Evolutionary conservation across 257 asterid species (phyloP), one percentile per base, ranked within the genome.

Genomic region (Paulownia fortunei): DNA sequence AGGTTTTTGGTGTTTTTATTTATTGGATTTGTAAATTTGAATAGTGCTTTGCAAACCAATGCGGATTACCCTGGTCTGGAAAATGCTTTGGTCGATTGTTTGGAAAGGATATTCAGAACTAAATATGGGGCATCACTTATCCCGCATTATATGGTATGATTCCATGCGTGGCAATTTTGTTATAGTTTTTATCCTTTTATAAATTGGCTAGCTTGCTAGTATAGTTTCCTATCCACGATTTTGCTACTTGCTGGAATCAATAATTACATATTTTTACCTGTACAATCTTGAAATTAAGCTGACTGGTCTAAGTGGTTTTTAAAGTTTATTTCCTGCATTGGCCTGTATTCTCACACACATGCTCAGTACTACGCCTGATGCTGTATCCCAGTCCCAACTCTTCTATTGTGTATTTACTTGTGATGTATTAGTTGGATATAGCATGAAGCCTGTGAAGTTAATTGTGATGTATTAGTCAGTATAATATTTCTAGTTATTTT

Each of bases 111-210:
- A 64, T 96, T 96, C 91, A 85, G 84, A 77, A 93, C 96, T 24
- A 90, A 90, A 65, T 86, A 93, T 81, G 99, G 99, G 41, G 92
- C 97, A 46, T 92, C 98, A 23, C 97, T 92, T 76, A 87, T 96
- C 70, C 98, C 99, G 21, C 98, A 92, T 64, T 93, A 69, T 84
- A 92, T 96, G 98, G 98, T 92, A 85, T 73, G 82, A 2, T 61
- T 42, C 8, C 37, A 0, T 39, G 30, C 9, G 21, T 19, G 49
- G 26, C 18, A 16, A 24, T 30, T 49, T 55, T 75, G 24, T 12
- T 19, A 9, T 64, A 36, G 55, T 69, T 59, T 39, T 24, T 52
- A 1, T 60, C 8, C 10, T 3, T 6, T 6, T 47, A 13, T 55
- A 10, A 44, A 3, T 37, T 65, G n/a, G 34, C 9, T 15, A 32